Evolutionary conservation across 139 green algal genomes (phyloP), one percentile per base, ranked within the genome.

Genomic region (Tetradesmus obliquus): DNA sequence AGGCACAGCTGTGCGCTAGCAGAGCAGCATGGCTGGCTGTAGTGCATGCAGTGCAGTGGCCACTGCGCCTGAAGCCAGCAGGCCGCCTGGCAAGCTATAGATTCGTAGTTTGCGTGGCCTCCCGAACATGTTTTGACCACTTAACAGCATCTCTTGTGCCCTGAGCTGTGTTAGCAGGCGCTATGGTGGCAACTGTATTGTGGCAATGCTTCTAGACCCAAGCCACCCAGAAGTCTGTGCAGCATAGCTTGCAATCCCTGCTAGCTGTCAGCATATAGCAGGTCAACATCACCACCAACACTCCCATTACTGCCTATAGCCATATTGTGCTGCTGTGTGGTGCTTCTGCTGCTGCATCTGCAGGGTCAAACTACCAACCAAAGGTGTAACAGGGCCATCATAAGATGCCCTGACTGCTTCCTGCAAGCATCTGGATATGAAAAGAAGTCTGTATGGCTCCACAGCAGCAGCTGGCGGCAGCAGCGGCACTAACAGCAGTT

Each of bases 401-500:
- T 13, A 17, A 90, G 79, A 55, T 62, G 86, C 5, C 86, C 71
- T 17, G 71, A 32, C 15, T 22, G 86, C 60, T 90, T 32, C 12
- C 86, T 90, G 2, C 55, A 53, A 32, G 79, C 86, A 69, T 83
- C 86, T 90, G 86, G n/a, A 24, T 1, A 87, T 87, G 82, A 87
- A 87, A 60, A 74, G 82, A 72, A 87, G 45, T 32, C 54, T 87
- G 20, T 87, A 71, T 87, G 82, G 82, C 55, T 51, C 12, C 22
- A 45, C 60, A 89, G 62, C 84, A 89, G 62, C 60, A 89, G 20
- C 55, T 55, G 82, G 3, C 19, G 55, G 62, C 84, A 82, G 32
- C 84, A 89, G 62, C 62, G 54, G 84, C 24, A 60, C 57, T 60
- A 88, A 60, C 60, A 2, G 84, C 55, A 53, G 82, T 55, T 20